A percentile compares a stretch with the other conserved stretches of the same genome.
Evolutionary conservation across 2,329 filamentous ascomycete genomes (phyloP).

Genomic region (Didymella segeticola): DNA sequence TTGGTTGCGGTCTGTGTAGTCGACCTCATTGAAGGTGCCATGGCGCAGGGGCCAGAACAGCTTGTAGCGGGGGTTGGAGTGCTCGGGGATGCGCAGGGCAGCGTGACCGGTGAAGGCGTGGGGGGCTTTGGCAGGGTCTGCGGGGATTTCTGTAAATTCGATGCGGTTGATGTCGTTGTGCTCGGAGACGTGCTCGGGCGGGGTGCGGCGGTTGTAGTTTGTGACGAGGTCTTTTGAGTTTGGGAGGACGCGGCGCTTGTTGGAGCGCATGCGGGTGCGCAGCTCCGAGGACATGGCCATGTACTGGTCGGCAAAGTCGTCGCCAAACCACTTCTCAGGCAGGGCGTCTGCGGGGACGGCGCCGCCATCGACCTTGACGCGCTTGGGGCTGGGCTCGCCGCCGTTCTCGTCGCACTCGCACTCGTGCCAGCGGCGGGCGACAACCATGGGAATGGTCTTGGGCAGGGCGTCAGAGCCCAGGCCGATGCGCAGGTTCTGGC

Average conservation of each 20-base stretch:
- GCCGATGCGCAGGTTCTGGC: conserved; percentile 92
- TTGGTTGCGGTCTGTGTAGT: conserved; percentile 80
- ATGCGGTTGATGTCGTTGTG: conserved; percentile 95
- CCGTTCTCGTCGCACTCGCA: conserved; percentile 86
- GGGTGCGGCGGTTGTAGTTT: conserved; percentile 87
- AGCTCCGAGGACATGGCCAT: conserved; percentile 84
- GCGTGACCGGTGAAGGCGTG: conserved; percentile 82
- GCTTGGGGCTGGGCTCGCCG: conserved; percentile 76
- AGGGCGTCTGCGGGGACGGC: conserved; percentile 66
- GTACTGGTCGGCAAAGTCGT: conserved; percentile 74
- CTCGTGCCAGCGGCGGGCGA: conserved; percentile 78
- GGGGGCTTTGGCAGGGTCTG: conserved; percentile 65
- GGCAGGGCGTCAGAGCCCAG: conserved; percentile 95
- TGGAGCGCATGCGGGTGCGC: conserved; percentile 87
- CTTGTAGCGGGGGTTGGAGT: conserved; percentile 87
- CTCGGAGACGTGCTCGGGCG: conserved; percentile 85
- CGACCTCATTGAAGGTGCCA: conserved; percentile 88
- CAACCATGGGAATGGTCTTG: conserved; percentile 91
- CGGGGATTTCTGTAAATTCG: conserved; percentile 88
- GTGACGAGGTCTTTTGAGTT: conserved; percentile 96
- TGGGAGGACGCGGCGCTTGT: conserved; percentile 94
- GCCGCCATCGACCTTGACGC: conserved; percentile 66
- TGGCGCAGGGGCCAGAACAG: conserved; percentile 89
- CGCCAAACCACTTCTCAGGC: conserved; percentile 83
- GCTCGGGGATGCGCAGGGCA: conserved; percentile 85